Percentiles rank a stretch among this genome's conserved stretches.
Conservation (phyloP, 768 basidiomycete genomes). For the Lyophyllum decastes region DNA sequence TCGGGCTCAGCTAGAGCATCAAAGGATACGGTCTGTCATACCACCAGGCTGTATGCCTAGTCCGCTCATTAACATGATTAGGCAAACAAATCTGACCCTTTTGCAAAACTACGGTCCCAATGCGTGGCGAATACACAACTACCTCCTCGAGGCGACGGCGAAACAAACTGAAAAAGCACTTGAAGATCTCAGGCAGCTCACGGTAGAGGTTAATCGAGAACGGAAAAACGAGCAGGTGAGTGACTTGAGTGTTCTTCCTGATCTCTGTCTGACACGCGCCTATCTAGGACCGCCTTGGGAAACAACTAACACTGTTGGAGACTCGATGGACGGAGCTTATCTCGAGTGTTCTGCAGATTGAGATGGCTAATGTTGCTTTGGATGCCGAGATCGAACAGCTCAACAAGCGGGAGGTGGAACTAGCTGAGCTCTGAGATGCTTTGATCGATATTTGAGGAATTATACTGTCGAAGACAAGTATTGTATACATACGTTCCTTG, state of each 20-base stretch:
- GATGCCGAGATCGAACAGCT: conserved; percentile 76
- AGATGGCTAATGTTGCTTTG: conserved; percentile 91
- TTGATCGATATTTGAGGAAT: not conserved
- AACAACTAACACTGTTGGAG: conserved; percentile 80
- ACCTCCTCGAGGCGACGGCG: conserved; percentile 76
- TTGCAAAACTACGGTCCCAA: conserved; percentile 88
- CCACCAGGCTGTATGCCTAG: too few relatives aligned
- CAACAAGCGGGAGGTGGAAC: conserved; percentile 59
- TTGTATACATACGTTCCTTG: too few relatives aligned
- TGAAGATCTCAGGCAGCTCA: conserved; percentile 78
- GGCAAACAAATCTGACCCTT: conserved; percentile 81
- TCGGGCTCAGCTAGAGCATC: conserved; percentile 83
- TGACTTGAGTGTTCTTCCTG: not conserved
- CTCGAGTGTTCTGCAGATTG: conserved; percentile 88
- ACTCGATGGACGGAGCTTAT: conserved; percentile 92
- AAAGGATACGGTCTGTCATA: conserved; percentile 64
- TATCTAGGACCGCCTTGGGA: conserved; percentile 71
- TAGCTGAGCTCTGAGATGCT: conserved; percentile 41
- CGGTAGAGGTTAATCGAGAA: conserved; percentile 84
- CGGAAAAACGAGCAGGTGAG: conserved; percentile 84
- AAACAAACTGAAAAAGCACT: conserved; percentile 69
- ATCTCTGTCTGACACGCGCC: not conserved
- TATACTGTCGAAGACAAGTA: not conserved
- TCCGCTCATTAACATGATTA: conserved; percentile 28
- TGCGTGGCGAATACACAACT: conserved; percentile 91